A percentile compares a stretch with the other conserved stretches of the same genome.
phyloP scores from a whole-genome alignment of 768 basidiomycete species.

The Glaciozyma antarctica region DNA sequence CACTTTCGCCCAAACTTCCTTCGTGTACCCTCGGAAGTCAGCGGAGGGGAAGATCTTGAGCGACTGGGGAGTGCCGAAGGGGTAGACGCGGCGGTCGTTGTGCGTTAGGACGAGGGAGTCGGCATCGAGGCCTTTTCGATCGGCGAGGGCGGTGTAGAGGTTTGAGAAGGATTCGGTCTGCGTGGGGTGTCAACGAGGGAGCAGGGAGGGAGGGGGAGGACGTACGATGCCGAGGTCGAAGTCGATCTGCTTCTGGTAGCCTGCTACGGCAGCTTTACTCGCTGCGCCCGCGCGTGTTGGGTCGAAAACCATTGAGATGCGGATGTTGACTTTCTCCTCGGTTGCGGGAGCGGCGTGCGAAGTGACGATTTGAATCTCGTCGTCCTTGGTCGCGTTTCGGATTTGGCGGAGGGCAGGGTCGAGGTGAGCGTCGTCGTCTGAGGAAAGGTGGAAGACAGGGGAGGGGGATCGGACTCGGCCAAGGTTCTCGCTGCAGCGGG shows the following conservation, averaged over 20 bases:
- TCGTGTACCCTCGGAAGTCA: conserved; percentile 2
- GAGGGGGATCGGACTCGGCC: background rate
- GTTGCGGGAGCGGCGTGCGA: too few species aligned
- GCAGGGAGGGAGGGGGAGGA: too few species aligned
- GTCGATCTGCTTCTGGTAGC: too few species aligned
- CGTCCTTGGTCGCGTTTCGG: background rate
- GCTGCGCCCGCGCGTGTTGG: too few species aligned
- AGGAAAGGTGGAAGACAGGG: background rate
- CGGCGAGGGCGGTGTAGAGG: conserved; percentile 14
- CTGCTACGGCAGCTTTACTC: too few species aligned
- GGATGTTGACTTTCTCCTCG: too few species aligned
- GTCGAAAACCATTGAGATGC: too few species aligned
- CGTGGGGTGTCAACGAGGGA: background rate
- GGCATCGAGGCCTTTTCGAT: background rate
- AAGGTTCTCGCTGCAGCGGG: background rate
- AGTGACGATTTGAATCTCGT: too few species aligned
- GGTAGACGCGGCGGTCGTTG: conserved; percentile 8
- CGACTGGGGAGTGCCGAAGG: conserved; percentile 20
- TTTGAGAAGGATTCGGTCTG: conserved; percentile 17
- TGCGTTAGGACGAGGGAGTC: conserved; percentile 12
- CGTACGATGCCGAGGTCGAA: too few species aligned
- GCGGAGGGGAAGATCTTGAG: background rate
- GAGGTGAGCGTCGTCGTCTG: background rate
- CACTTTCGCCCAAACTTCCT: conserved; percentile 4
- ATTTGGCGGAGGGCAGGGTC: background rate